Evolutionary conservation across 2,329 filamentous ascomycete species (phyloP), one percentile per base, ranked within the genome.

Genomic region (Parastagonospora nodorum): DNA sequence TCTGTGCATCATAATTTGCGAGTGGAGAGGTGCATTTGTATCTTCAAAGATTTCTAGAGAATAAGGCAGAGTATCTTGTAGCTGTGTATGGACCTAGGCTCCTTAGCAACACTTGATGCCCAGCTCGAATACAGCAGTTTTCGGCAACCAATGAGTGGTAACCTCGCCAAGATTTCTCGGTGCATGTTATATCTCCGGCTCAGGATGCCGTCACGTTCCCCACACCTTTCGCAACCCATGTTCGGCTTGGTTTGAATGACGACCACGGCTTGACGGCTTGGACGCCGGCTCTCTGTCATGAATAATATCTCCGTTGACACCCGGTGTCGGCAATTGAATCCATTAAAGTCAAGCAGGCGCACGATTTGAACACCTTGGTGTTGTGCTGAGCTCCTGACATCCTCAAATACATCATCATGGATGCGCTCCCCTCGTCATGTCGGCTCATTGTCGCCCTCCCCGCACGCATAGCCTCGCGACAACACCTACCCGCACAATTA

Each of bases 401-500:
- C 30, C 9, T 14, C 12, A 29, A 51, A 40, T 37, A 50, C 57
- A 57, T 51, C 57, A 57, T 51, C 53, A 73, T 73, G 70, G 65
- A 70, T 35, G 50, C 58, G 4, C 24, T 71, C 36, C 62, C 64
- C 39, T 54, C 61, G 5, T 62, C 67, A 28, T 71, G 63, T 42
- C 58, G 67, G 48, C 50, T 71, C n/a, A 57, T 72, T 27, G 48
- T 63, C 42, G 50, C 63, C 27, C 58, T 72, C 14, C 61, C 67
- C 31, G 58, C 64, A 27, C 66, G 69, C 35, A 58, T 69, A 47
- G 64, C 60, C 46, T 58, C 62, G 7, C 58, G 55, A 42, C 60
- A 61, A 19, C 53, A 66, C 2, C 42, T 73, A 38, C 60, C 73
- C 59, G 40, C 56, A 61, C 63, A 63, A 54, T 51, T 67, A 45